Evolutionary conservation across 1,284 basidiomycete genomes (phyloP), one percentile per base, ranked within the genome.

Genomic region (Mycena citricolor): DNA sequence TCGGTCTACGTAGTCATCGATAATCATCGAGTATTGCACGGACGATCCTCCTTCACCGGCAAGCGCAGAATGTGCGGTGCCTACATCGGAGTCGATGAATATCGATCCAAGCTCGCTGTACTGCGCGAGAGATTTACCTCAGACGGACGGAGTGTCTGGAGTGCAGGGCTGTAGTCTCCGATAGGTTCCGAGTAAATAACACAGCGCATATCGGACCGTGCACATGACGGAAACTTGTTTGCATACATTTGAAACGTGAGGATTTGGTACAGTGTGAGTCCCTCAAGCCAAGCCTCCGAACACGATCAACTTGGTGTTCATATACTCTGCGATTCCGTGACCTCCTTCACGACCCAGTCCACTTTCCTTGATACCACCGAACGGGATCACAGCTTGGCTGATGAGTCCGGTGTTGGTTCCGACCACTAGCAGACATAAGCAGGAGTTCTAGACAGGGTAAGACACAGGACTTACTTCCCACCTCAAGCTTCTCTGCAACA

Each of bases 401-500:
- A 94, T 81, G 40, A 83, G 44, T 2, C 90, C 90, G 0, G 91
- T 93, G 67, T 97, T 97, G 28, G 80, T 75, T 30, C 90, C 89
- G 21, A 95, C 90, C 94, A 99, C 52, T 51, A 39, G 11, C 31
- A 12, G 10, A 10, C 35, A 8, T 13, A 28, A 33, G 43, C 41
- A 47, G 14, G 14, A 7, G 4, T 3, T 11, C 16, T 10, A 21
- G 29, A 17, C 19, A 24, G 2, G 24, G 32, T 1, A 22, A 28
- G 16, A 14, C 14, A 21, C 19, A 10, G 29, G 26, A 48, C 50
- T 31, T 19, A 52, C 47, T 49, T 7, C 97, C 97, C 4, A 94
- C 91, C 66, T 99, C 91, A 33, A 99, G 73, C 49, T 81, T 87
- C 68, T 97, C 95, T n/a, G 94, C 92, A n/a, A 99, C 94, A 33